Percentiles rank a stretch among this genome's conserved stretches.
Conservation (phyloP, 306 rosid genomes). For the Mucuna pruriens region DNA sequence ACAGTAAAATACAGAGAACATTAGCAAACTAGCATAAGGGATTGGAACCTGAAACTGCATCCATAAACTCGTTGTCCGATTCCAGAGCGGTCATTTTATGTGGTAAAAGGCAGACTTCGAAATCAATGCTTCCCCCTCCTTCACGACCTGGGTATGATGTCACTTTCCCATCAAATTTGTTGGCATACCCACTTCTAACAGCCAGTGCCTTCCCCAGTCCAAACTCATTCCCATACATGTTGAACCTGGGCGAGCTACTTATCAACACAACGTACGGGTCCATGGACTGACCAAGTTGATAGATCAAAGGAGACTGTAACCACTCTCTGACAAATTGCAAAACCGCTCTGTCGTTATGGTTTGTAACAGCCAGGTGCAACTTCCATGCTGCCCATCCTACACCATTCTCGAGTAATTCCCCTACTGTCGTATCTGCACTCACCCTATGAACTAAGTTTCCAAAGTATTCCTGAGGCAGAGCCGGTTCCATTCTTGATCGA, state of each 20-base stretch:
- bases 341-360: not conserved
- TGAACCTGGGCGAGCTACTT: conserved; percentile 66
- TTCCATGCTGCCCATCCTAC: conserved; percentile 11
- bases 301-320: conserved; percentile 2
- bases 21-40: not conserved
- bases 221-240: conserved; percentile 66
- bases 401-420: not conserved
- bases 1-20: not conserved
- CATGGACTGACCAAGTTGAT: not conserved
- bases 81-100: conserved; percentile 54
- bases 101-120: conserved; percentile 57
- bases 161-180: conserved; percentile 59
- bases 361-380: not conserved
- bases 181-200: conserved; percentile 58
- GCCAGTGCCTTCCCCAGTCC: conserved; percentile 78
- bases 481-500: not conserved
- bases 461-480: not conserved
- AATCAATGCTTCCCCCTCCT: conserved; percentile 68
- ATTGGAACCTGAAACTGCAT: conserved; percentile 31
- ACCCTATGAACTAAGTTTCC: not conserved
- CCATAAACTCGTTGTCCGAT: conserved; percentile 56
- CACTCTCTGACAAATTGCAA: conserved; percentile 6
- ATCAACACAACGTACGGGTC: conserved; percentile 46
- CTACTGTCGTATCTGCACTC: not conserved
- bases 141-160: conserved; percentile 54